phyloP scores from a whole-genome alignment of 139 green algal genomes.

The Tetraselmis chui region DNA sequence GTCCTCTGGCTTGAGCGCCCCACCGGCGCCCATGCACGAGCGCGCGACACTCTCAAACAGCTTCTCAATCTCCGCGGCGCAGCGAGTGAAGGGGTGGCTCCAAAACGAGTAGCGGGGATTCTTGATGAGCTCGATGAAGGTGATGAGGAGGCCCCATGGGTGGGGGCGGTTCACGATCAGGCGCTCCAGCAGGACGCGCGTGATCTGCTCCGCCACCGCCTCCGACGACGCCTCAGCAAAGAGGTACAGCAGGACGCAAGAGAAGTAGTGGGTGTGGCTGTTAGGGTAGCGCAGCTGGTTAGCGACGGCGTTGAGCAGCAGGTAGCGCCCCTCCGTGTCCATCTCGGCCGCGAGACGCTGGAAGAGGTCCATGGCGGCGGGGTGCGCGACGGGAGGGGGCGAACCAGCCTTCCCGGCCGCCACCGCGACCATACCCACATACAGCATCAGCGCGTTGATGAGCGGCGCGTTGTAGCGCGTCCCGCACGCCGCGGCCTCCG shows the following conservation, averaged over 20 bases:
- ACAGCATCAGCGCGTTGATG: constrained; percentile 90
- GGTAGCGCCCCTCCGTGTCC: constrained; percentile 87
- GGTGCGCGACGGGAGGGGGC: constrained; percentile 31
- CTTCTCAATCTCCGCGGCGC: constrained; percentile 89
- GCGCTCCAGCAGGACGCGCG: constrained; percentile 94
- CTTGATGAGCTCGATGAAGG: constrained; percentile 99
- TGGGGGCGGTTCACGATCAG: constrained; percentile 95
- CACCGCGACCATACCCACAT: constrained; percentile 59
- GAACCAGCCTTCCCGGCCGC: constrained; percentile 1
- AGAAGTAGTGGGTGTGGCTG: constrained; percentile 99
- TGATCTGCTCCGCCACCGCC: constrained; percentile 87
- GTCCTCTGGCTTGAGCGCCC: not conserved
- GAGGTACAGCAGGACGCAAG: constrained; percentile 84
- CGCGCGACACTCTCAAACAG: constrained; percentile 91
- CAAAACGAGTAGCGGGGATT: constrained; percentile 98
- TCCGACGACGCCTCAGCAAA: constrained; percentile 76
- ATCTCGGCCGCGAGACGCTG: constrained; percentile 62
- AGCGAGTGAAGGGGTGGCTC: constrained; percentile 87
- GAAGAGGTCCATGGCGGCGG: constrained; percentile 72
- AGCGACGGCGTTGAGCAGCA: constrained; percentile 92
- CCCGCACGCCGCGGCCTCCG: constrained; percentile 19
- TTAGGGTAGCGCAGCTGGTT: constrained; percentile 99
- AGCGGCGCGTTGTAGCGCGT: constrained; percentile 75
- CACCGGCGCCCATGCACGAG: constrained; percentile 31
- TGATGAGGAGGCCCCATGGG: constrained; percentile 91